Evolutionary conservation across 805 yeast genomes (phyloP), one percentile per base, ranked within the genome.

Genomic region (Sugiyamaella americana): DNA sequence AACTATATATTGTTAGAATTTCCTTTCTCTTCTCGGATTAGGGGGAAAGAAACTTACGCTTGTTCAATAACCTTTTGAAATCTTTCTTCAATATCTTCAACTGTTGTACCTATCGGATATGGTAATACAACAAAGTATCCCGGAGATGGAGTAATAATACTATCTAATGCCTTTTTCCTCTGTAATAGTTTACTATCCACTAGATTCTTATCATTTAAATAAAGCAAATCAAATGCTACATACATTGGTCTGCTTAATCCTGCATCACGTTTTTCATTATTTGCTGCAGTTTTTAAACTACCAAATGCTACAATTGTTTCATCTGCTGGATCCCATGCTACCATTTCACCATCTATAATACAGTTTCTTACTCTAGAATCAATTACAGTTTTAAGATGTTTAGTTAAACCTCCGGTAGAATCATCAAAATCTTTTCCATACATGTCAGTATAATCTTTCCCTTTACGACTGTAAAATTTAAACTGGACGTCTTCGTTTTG

Each of bases 341-440:
- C 80, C 91, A 91, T 86, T 63, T 91, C 98, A 0, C 98, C 97
- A 65, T 91, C 98, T 3, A 91, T 58, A 4, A 84, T 71, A 19
- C 73, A 65, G 46, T 40, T 62, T 5, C 60, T 49, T 5, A 73
- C 64, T 17, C 46, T 48, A 2, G 57, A 50, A 23, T 44, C 46
- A n/a, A 65, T 30, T 0, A 69, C 67, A 67, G 64, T 18, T 63
- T 67, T 37, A 58, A 84, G 57, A 54, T 76, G 69, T 38, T 71
- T 74, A 0, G 87, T 73, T 8, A 84, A 66, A 2, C 81, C 68
- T 0, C 86, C 87, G 3, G 62, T 42, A 2, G 40, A 20, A 40
- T 56, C 59, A 20, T 68, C 64, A 18, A 59, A 60, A 40, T 71
- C 68, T 11, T 64, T 66, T 1, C 95, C 95, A 58, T 86, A 89